These are phyloP conservation scores for Emmonsiellopsis sp. DNA, from an alignment of 2,329 filamentous ascomycete species.

Conservation along the genomic window DNA sequence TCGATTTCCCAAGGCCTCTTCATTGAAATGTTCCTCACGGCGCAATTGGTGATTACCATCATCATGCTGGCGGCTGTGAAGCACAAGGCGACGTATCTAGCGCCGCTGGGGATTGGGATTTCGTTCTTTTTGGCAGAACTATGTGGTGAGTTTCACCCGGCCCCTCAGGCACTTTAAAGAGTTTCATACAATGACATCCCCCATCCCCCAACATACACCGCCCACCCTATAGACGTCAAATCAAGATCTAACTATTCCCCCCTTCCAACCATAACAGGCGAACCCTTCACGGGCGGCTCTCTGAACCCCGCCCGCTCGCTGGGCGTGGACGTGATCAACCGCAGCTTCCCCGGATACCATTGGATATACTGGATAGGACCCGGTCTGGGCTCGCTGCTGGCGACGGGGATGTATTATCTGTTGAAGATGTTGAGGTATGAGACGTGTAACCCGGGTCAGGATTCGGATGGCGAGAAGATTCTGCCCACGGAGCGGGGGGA, in stretches of 20 bases:
- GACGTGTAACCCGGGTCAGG: slow-evolving; percentile 43
- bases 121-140: slow-evolving; percentile 56
- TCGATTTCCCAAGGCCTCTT: slow-evolving; percentile 52
- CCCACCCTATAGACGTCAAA: too few species aligned
- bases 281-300: slow-evolving; percentile 36
- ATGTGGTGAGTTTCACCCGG: slow-evolving; percentile 24
- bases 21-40: slow-evolving; percentile 57
- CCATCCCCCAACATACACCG: background rate
- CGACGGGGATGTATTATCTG: slow-evolving; percentile 40
- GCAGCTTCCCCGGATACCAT: slow-evolving; percentile 36
- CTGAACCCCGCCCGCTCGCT: slow-evolving; percentile 41
- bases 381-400: slow-evolving; percentile 36
- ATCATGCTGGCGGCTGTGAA: slow-evolving; percentile 65
- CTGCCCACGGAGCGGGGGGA: background rate
- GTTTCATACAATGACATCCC: background rate
- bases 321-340: slow-evolving; percentile 38
- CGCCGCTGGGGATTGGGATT: slow-evolving; percentile 62
- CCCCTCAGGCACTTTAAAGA: background rate
- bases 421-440: slow-evolving; percentile 37
- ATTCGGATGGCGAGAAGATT: slow-evolving; percentile 37
- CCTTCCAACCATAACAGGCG: background rate
- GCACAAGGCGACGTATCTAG: slow-evolving; percentile 61
- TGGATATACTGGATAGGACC: slow-evolving; percentile 45
- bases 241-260: background rate
- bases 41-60: slow-evolving; percentile 54